Evolutionary conservation across 352 stramenopile species (phyloP), one percentile per base, ranked within the genome.

Genomic region (Peronospora farinosa): DNA sequence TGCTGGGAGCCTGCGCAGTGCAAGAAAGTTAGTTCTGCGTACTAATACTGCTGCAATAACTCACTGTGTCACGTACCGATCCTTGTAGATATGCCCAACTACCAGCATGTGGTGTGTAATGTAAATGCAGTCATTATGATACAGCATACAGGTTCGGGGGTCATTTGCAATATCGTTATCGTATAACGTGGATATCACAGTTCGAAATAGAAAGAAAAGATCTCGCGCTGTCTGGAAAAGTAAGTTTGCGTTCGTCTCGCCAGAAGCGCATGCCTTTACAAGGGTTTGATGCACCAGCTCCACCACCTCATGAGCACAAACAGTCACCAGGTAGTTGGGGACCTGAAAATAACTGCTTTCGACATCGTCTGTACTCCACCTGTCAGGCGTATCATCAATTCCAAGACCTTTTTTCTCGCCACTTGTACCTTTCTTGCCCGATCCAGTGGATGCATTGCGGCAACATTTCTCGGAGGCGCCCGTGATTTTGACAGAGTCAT

Each of bases 111-210:
- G 79, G 13, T 87, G 69, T 8, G 78, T 71, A 27, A 89, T 77
- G 57, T 88, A 92, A 21, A 89, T 65, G 50, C 78, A 90, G 58
- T 92, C 82, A 17, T 92, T 92, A 69, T 92, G 82, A 54, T 77
- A 85, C 7, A 92, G 78, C 79, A 91, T 89, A 47, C 74, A 80
- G 0, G 65, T 65, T 13, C 67, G 72, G 2, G 74, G 42, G 36
- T 92, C 69, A 31, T 87, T 86, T 15, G 62, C 51, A 45, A 92
- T 87, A 11, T 76, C 71, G 19, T 71, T 66, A 48, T 79, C 67
- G 43, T 89, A 83, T 3, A 92, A 50, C 16, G 74, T 88, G 11
- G 77, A 64, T 5, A 91, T 65, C 16, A 90, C 64, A 2, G 74
- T 65, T 12, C 74, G 74, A 32, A 89, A 91, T 31, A 92, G 58